Percentiles rank a stretch among this genome's conserved stretches.
These are phyloP conservation scores for Lactifluus pinguis DNA, from an alignment of 768 basidiomycete genomes.

Conservation along the genomic window DNA sequence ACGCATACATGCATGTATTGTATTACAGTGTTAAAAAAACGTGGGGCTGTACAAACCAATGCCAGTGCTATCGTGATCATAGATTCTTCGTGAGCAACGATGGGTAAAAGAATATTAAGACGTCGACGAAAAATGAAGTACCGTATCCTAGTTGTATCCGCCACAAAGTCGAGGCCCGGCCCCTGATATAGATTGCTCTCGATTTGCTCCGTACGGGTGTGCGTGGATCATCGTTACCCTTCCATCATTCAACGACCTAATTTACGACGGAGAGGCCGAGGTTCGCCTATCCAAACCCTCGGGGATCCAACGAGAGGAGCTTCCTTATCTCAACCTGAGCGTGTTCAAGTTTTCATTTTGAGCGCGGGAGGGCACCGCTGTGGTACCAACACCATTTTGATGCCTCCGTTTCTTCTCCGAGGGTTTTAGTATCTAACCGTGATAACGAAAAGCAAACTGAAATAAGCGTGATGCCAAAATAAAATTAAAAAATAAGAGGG, in stretches of 20 bases:
- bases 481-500: background rate
- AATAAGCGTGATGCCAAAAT: background rate
- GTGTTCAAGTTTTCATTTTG: conserved; percentile 55
- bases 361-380: conserved; percentile 83
- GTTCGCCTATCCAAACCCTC: background rate
- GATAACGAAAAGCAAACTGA: background rate
- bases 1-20: no score
- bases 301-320: no score
- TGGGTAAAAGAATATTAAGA: background rate
- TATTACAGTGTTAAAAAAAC: no score
- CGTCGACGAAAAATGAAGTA: background rate
- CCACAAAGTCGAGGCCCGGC: background rate
- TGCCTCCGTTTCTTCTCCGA: conserved; percentile 96
- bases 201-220: background rate
- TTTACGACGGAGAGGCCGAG: background rate
- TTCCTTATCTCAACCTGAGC: background rate
- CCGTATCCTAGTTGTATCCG: background rate
- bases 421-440: conserved; percentile 81
- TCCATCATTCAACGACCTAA: background rate
- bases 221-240: background rate
- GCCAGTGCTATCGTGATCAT: no score
- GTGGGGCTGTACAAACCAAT: no score
- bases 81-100: no score
- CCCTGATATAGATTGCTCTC: background rate
- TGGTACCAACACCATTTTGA: conserved; percentile 47